Base-by-base conservation (phyloP, 2,329 filamentous ascomycete species). In the Zymoseptoria brevis region DNA sequence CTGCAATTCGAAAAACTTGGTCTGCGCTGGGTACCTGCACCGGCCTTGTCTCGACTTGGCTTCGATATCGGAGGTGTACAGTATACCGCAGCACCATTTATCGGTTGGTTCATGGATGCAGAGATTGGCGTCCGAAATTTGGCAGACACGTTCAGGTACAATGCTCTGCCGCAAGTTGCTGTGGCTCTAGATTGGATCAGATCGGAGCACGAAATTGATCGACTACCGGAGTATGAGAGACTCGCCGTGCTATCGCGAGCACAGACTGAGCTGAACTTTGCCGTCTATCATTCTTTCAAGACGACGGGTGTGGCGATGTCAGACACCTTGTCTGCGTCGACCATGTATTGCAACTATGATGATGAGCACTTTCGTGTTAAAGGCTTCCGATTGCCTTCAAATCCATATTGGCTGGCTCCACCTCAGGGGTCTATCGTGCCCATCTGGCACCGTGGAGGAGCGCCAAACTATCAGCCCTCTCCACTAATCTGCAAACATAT, bases 61-160 rank as follows among this genome's bases (percentile, higher is more conserved):
- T 60, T 60, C 19, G 58, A 60, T 21, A 57, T 60, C 35, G 58
- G 58, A 16, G 58, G 58, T 9, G 58, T 60, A 5, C 58, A 60
- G 26, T 60, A 60, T 24, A 60, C 58, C 19, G 58, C 58, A 13
- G 55, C 58, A 19, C 58, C 58, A n/a, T 60, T 60, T 35, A 54
- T 60, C n/a, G 58, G 58, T 13, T 60, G 58, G 58, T 60, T 60
- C 49, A 60, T 60, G 58, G 58, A 60, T n/a, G 58, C 58, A 4
- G 58, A 60, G 11, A 60, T 60, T 35, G 58, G 54, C 6, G 58
- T 60, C 19, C 58, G 58, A 4, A 22, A 60, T 13, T 50, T 60
- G 13, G 58, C 50, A 7, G 58, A 60, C 22, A 13, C 7, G 3
- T 57, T 53, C 11, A 50, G 58, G 48, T 60, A 57, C 50, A 57